Conservation (phyloP, 192 early-diverging fungal genomes). For the Entophlyctis helioformis region DNA sequence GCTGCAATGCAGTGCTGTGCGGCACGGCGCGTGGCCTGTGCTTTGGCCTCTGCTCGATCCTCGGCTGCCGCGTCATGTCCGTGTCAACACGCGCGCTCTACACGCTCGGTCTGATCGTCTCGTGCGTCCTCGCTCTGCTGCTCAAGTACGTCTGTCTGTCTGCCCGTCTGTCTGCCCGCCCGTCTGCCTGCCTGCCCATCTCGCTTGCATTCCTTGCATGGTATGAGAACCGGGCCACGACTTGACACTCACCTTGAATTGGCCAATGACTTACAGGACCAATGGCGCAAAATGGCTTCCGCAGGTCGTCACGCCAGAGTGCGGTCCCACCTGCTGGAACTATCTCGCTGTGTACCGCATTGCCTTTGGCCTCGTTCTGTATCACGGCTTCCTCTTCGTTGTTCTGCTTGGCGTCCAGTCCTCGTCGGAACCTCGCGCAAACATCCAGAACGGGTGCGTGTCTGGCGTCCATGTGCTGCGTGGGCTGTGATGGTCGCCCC, state of each 20-base stretch:
- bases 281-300: constrained; percentile 1
- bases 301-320: not conserved
- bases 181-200: too few species aligned
- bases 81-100: constrained; percentile 5
- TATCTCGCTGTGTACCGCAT: constrained; percentile 8
- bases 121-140: not conserved
- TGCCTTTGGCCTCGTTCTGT: constrained; percentile 5
- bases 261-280: not conserved
- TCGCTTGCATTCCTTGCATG: not conserved
- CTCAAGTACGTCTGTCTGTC: too few species aligned
- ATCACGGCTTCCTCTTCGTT: constrained; percentile 3
- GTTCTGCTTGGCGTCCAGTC: constrained; percentile 2
- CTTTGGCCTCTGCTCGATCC: constrained; percentile 1
- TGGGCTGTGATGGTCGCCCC: too few species aligned
- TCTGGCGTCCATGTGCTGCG: too few species aligned
- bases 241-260: not conserved
- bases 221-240: not conserved
- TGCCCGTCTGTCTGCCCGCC: too few species aligned
- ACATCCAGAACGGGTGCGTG: constrained; percentile 8
- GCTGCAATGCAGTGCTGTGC: too few species aligned
- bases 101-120: constrained; percentile 2
- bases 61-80: constrained; percentile 5
- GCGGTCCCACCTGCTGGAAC: constrained; percentile 2
- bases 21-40: not conserved
- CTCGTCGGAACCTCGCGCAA: constrained; percentile 1